Base-by-base conservation (phyloP, 2,329 filamentous ascomycete species). In the Aspergillus thermomutatus region DNA sequence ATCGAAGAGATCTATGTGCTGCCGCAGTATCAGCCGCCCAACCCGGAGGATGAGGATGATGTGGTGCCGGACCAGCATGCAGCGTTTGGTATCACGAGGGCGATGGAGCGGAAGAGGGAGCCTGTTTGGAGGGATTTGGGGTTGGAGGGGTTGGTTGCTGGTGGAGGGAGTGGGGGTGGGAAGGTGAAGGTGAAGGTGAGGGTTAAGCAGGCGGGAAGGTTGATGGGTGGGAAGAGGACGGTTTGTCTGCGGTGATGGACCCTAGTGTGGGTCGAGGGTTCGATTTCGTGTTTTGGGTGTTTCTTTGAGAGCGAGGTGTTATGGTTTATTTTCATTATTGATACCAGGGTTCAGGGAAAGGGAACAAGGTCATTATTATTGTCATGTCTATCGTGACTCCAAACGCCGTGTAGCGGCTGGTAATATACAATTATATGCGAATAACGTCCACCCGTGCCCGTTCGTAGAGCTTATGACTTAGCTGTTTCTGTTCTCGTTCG, bases 371-470 rank as follows among this genome's bases (percentile, higher is more conserved):
- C 26, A 19, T 27, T 21, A 40, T 19, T 51, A 17, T 27, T 47
- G 19, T 50, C 34, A 17, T 41, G 10, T 53, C 28, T 57, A 55
- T 25, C 11, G 45, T 47, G 46, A 54, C 23, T 40, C 27, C 47
- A 3, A 43, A 48, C 25, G 26, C 37, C 45, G 27, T 19, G 31
- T 47, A 37, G 31, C 31, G 43, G 21, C 41, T 17, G 40, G 41
- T 46, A 14, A 46, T 47, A 47, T 50, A 52, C 47, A 61, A 28
- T 66, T 73, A 87, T 71, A 97, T 94, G 77, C 84, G 87, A 40
- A 89, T 83, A 69, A 99, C 89, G 74, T 99, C 93, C 23, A 96
- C 91, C 60, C 93, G 84, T 28, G 91, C 87, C 58, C 94, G 82
- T 60, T 93, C 87, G 74, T 89, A 96, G 25, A 97, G 77, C 65